Evolutionary conservation across 352 stramenopile genomes (phyloP), one percentile per base, ranked within the genome.

Genomic region (Pilasporangium apinafurcum): DNA sequence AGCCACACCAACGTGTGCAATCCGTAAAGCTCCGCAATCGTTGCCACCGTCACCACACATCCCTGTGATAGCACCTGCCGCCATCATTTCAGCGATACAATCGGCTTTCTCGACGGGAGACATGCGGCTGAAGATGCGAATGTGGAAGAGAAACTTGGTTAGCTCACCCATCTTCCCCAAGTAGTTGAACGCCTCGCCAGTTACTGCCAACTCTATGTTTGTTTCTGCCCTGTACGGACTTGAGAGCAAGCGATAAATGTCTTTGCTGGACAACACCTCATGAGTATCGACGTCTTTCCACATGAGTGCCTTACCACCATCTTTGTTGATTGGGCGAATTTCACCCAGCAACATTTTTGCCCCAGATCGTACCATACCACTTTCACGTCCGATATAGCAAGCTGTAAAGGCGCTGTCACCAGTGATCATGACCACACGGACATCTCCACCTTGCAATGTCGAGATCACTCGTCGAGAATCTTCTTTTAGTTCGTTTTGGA

Each of bases 401-500:
- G 56, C 65, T 27, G 44, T 65, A 42, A 78, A 58, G 0, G 64
- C 63, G 24, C 78, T 86, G 40, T 92, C 77, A 0, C 80, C 80
- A 5, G 83, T 92, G 25, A 95, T 73, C 64, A 93, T 93, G 3
- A 75, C 66, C 20, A 59, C 59, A 12, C 62, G 52, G 42, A 91
- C 71, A 47, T 80, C 68, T 12, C 72, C 83, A 25, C 55, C 56
- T 7, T 67, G 56, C 5, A 93, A 53, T 37, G 88, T 51, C 17
- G 30, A 21, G 26, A 95, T 86, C 0, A 78, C 77, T 8, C 56
- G 51, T 13, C 22, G 36, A 1, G 76, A 75, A 25, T 93, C 73
- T 9, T 69, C 42, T 48, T 86, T 88, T 30, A 94, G 51, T 17
- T 69, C 54, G 46, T 95, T 95, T 14, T 74, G 62, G 62, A 93